Conservation (phyloP, 139 green algal species). For the Picochlorum costavermella region DNA sequence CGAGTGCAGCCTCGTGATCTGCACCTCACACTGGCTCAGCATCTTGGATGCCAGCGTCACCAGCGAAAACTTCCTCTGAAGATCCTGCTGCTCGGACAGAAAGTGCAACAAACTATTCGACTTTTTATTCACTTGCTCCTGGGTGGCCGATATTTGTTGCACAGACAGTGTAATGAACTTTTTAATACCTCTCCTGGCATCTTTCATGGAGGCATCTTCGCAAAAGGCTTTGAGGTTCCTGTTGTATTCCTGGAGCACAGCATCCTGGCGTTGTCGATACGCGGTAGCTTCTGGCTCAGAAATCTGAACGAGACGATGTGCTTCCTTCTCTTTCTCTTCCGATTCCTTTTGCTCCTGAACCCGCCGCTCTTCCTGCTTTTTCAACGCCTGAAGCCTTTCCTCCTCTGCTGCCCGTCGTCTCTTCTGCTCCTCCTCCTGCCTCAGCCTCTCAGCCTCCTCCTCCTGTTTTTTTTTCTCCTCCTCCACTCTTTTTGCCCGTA, state of each 20-base stretch:
- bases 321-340: neutral
- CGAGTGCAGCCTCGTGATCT: slow-evolving; percentile 43
- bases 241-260: slow-evolving; percentile 18
- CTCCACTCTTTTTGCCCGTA: neutral
- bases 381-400: neutral
- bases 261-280: slow-evolving; percentile 12
- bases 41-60: slow-evolving; percentile 54
- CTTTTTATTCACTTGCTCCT: slow-evolving; percentile 47
- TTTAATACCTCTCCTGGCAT: slow-evolving; percentile 48
- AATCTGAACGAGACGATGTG: neutral
- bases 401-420: neutral
- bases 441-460: neutral
- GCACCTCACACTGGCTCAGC: slow-evolving; percentile 46
- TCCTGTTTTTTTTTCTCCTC: neutral
- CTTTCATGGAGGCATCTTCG: slow-evolving; percentile 33
- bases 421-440: too few relatives aligned
- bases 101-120: slow-evolving; percentile 34
- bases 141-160: slow-evolving; percentile 63
- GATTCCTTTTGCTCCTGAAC: neutral
- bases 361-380: neutral
- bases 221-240: slow-evolving; percentile 19
- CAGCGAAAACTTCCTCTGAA: slow-evolving; percentile 33
- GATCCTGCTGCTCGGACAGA: slow-evolving; percentile 26
- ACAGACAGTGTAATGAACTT: slow-evolving; percentile 66
- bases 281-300: neutral